Conservation (phyloP, 106 monocot genomes). For the Acanthochlamys bracteata region DNA sequence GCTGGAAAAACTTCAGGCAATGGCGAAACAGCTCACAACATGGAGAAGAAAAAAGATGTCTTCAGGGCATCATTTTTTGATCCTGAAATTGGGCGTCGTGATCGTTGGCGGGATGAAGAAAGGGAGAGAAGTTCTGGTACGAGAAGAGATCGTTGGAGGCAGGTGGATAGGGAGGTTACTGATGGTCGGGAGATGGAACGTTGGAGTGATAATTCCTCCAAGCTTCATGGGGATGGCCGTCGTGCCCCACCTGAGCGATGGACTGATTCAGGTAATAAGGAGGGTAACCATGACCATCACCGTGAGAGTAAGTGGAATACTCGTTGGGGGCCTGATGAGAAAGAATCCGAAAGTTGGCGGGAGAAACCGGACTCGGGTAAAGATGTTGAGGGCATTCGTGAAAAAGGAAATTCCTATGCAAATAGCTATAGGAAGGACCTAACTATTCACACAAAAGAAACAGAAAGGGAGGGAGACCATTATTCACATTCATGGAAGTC, state of each 20-base stretch:
- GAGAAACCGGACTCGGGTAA: slow-evolving; percentile 55
- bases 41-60: slow-evolving; percentile 57
- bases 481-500: slow-evolving; percentile 68
- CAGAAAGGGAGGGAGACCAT: slow-evolving; percentile 67
- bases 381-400: slow-evolving; percentile 46
- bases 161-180: slow-evolving; percentile 51
- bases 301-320: slow-evolving; percentile 95
- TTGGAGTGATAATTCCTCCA: slow-evolving; percentile 46
- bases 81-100: slow-evolving; percentile 50
- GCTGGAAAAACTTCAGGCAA: slow-evolving; percentile 19
- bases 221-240: slow-evolving; percentile 38
- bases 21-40: slow-evolving; percentile 33
- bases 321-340: slow-evolving; percentile 90
- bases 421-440: slow-evolving; percentile 33
- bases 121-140: slow-evolving; percentile 57
- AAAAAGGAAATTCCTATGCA: slow-evolving; percentile 26
- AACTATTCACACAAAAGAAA: slow-evolving; percentile 44
- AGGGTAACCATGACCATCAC: slow-evolving; percentile 52
- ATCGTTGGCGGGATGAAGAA: slow-evolving; percentile 95
- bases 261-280: slow-evolving; percentile 49
- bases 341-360: slow-evolving; percentile 55
- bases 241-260: slow-evolving; percentile 44
- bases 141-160: slow-evolving; percentile 65
- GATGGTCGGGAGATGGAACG: slow-evolving; percentile 54
- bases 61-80: slow-evolving; percentile 59